phyloP scores from a whole-genome alignment of 2,329 filamentous ascomycete species.

The Botryotinia convoluta region DNA sequence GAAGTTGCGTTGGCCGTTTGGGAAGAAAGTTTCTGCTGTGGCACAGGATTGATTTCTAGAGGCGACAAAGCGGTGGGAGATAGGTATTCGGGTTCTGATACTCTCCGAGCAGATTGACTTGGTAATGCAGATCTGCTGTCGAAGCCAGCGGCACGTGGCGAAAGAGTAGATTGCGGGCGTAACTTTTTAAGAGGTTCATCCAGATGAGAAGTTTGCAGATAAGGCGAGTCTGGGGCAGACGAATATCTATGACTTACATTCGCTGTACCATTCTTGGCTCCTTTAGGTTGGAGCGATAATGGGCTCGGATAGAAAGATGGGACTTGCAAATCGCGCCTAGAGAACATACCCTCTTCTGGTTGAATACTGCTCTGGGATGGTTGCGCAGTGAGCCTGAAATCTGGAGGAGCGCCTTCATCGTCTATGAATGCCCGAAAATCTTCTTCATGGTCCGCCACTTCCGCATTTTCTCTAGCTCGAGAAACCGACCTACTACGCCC shows the following conservation, averaged over 20 bases:
- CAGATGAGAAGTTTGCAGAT: not conserved
- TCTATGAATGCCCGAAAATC: conserved; percentile 2
- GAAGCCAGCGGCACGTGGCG: conserved; percentile 5
- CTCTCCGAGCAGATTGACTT: conserved; percentile 9
- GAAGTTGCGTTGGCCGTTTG: not conserved
- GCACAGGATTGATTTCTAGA: not conserved
- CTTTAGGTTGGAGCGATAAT: conserved; percentile 15
- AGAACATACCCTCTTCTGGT: conserved; percentile 20
- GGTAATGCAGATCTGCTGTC: conserved; percentile 3
- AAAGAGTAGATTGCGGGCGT: conserved; percentile 7
- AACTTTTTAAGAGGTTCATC: not conserved
- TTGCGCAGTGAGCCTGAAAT: conserved; percentile 4
- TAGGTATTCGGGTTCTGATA: not conserved
- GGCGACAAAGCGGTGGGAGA: not conserved
- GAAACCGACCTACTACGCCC: not conserved
- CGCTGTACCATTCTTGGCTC: conserved; percentile 23
- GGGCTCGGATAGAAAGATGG: not conserved
- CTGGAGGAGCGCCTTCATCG: not conserved
- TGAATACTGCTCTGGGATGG: conserved; percentile 13
- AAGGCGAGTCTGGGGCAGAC: not conserved
- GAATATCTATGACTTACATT: conserved; percentile 21
- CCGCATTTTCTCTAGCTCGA: not conserved
- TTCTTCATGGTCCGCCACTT: not conserved
- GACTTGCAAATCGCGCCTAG: not conserved
- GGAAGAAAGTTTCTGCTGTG: not conserved